phyloP scores from a whole-genome alignment of 2,329 filamentous ascomycete species.

The Sporothrix brunneoviolacea region DNA sequence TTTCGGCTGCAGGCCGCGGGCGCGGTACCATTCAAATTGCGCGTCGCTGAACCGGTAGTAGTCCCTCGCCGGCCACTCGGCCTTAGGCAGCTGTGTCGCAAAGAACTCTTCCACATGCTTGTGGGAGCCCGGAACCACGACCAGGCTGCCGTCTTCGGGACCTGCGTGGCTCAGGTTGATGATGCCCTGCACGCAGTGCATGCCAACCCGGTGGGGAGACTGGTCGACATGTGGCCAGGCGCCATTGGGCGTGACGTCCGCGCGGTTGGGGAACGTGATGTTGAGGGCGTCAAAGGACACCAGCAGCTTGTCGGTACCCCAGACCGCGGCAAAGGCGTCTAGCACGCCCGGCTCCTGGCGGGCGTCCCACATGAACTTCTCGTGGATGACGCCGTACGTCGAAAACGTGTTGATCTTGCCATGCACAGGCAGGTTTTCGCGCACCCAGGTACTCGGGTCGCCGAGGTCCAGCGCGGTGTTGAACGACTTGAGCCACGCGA shows the following conservation, averaged over 20 bases:
- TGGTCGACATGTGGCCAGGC: constrained; percentile 15
- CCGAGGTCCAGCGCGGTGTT: constrained; percentile 17
- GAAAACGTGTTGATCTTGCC: constrained; percentile 26
- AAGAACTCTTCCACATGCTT: constrained; percentile 19
- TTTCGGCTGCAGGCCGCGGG: constrained; percentile 6
- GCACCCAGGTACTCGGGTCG: constrained; percentile 29
- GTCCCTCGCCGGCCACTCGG: constrained; percentile 22
- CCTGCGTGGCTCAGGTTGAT: constrained; percentile 10
- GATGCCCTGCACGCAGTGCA: constrained; percentile 15
- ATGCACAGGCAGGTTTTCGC: constrained; percentile 30
- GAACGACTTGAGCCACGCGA: constrained; percentile 19
- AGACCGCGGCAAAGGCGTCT: constrained; percentile 31
- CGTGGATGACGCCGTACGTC: constrained; percentile 28
- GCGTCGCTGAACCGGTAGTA: neutral
- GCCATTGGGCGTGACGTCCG: neutral
- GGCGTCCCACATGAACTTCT: constrained; percentile 33
- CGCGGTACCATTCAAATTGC: constrained; percentile 1
- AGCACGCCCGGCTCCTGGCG: constrained; percentile 31
- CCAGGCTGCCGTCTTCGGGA: constrained; percentile 11
- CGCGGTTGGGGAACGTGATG: constrained; percentile 11
- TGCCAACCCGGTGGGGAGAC: neutral
- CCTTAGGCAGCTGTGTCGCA: constrained; percentile 7
- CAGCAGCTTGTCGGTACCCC: constrained; percentile 30
- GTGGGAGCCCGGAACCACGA: neutral
- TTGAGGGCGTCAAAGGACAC: constrained; percentile 32